These are phyloP conservation scores for Leptomonas pyrrhocoris DNA, from an alignment of 208 protist species.

Conservation along the genomic window DNA sequence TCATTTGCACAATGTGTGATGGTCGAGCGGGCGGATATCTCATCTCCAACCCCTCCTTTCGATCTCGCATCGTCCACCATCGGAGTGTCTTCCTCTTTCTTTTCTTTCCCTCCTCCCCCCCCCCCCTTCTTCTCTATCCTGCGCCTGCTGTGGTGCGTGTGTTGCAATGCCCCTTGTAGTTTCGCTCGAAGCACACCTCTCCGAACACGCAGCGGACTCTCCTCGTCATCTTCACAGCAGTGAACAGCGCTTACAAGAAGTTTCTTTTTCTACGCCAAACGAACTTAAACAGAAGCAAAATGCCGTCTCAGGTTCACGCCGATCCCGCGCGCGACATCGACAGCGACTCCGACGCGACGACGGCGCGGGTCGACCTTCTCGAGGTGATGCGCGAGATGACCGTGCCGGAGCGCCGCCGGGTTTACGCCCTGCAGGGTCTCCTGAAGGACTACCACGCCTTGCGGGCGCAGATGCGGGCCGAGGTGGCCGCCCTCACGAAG, in stretches of 20 bases:
- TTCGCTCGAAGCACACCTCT: too few species aligned
- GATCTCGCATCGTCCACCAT: neutral
- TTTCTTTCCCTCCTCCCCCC: too few species aligned
- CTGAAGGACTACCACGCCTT: constrained; percentile 52
- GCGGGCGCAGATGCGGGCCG: constrained; percentile 40
- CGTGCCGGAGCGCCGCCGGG: constrained; percentile 45
- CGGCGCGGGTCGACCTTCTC: constrained; percentile 56
- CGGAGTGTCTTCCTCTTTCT: neutral
- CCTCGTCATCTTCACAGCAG: too few species aligned
- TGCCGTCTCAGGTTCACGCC: constrained; percentile 29
- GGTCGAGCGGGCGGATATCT: too few species aligned
- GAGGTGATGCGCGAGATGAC: constrained; percentile 62
- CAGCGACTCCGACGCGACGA: constrained; percentile 23
- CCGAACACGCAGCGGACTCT: too few species aligned
- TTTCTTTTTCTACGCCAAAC: too few species aligned
- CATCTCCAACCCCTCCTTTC: neutral
- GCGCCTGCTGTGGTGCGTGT: too few species aligned
- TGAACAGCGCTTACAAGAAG: too few species aligned
- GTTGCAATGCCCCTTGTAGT: too few species aligned
- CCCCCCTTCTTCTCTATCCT: too few species aligned
- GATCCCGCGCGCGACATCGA: constrained; percentile 37
- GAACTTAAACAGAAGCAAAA: neutral
- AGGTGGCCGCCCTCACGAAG: constrained; percentile 40
- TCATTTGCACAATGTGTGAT: too few species aligned
- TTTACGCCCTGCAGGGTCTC: constrained; percentile 70